phyloP scores from a whole-genome alignment of 805 yeast genomes.

The Kodamaea fukazawae region DNA sequence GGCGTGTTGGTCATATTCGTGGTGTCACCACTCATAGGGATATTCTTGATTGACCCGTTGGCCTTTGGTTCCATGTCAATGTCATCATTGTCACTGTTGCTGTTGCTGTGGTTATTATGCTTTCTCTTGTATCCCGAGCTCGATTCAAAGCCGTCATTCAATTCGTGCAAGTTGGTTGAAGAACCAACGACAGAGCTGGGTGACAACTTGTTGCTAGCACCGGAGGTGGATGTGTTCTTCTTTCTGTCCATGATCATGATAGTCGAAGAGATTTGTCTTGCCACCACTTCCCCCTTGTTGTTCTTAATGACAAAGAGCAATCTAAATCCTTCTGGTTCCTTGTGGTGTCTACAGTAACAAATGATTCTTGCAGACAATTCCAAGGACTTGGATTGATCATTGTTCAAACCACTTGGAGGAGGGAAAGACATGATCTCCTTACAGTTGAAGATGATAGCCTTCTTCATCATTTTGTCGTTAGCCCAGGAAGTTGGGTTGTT shows the following conservation, averaged over 20 bases:
- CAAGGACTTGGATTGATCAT: slow-evolving; percentile 34
- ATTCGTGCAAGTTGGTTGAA: slow-evolving; percentile 19
- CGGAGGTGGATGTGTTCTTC: slow-evolving; percentile 45
- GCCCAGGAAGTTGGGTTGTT: slow-evolving; percentile 70
- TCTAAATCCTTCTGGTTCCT: slow-evolving; percentile 81
- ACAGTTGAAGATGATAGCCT: slow-evolving; percentile 89
- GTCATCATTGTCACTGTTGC: slow-evolving; percentile 10
- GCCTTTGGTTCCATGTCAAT: not conserved
- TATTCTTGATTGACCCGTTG: slow-evolving; percentile 1
- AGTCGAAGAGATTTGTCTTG: slow-evolving; percentile 65
- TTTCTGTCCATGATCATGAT: slow-evolving; percentile 95
- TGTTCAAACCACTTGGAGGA: slow-evolving; percentile 47
- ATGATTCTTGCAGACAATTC: slow-evolving; percentile 73
- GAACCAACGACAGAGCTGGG: slow-evolving; percentile 21
- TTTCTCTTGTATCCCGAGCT: slow-evolving; percentile 6
- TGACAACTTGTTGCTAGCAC: slow-evolving; percentile 14
- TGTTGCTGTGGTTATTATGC: slow-evolving; percentile 9
- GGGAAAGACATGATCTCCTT: slow-evolving; percentile 80
- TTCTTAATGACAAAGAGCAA: slow-evolving; percentile 67
- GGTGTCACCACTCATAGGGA: slow-evolving; percentile 2
- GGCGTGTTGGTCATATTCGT: slow-evolving; percentile 7
- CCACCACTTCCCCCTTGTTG: slow-evolving; percentile 59
- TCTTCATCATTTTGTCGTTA: slow-evolving; percentile 67
- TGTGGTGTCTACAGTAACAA: slow-evolving; percentile 95
- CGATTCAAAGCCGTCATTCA: slow-evolving; percentile 7